A percentile compares a stretch with the other conserved stretches of the same genome.
Evolutionary conservation across 441 rosid genomes (phyloP).

Genomic region (Euphorbia celastroides): DNA sequence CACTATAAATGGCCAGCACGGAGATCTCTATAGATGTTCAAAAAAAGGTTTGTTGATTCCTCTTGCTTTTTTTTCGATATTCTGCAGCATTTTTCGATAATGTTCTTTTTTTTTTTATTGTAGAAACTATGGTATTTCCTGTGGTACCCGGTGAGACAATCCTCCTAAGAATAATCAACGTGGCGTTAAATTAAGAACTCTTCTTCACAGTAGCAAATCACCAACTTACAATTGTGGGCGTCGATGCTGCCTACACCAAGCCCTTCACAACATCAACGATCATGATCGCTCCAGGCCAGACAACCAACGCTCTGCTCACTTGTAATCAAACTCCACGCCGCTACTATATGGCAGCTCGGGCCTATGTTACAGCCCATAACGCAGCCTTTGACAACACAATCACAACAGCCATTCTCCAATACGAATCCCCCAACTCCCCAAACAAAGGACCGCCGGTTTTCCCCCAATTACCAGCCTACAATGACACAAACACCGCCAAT

Average conservation of each 20-base stretch:
- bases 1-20: conserved; percentile 88
- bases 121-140: conserved; percentile 57
- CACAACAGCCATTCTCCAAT: conserved; percentile 76
- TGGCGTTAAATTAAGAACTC: conserved; percentile 68
- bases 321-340: conserved; percentile 61
- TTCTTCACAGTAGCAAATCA: conserved; percentile 83
- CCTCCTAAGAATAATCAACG: conserved; percentile 66
- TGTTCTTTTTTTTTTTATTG: not conserved
- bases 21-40: conserved; percentile 83
- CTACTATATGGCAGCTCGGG: conserved; percentile 72
- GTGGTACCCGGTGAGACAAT: conserved; percentile 55
- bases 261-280: conserved; percentile 73
- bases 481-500: conserved; percentile 65
- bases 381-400: conserved; percentile 82
- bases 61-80: not conserved
- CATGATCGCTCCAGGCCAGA: conserved; percentile 87
- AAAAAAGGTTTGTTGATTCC: conserved; percentile 41
- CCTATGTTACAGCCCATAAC: conserved; percentile 68
- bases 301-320: conserved; percentile 67
- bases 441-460: conserved; percentile 40
- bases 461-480: conserved; percentile 65
- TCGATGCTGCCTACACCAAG: conserved; percentile 62
- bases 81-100: not conserved
- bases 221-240: conserved; percentile 63
- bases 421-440: conserved; percentile 42